Percentiles rank a stretch among this genome's conserved stretches.
phyloP scores from a whole-genome alignment of 108 stramenopile genomes.

The Epithemia pelagica region DNA sequence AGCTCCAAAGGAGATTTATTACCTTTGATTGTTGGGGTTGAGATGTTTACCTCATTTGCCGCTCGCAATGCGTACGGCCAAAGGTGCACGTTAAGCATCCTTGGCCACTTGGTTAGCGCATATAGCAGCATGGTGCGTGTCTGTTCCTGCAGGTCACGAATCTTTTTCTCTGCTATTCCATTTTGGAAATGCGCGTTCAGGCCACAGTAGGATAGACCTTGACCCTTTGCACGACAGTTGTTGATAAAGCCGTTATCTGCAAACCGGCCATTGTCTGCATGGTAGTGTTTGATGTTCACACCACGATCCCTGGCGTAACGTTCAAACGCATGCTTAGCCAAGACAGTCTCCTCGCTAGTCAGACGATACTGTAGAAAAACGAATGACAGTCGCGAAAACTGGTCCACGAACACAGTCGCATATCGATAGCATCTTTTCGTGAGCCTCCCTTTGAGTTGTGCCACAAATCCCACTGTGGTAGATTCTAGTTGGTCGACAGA shows the following conservation, averaged over 20 bases:
- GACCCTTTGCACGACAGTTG: slow-evolving; percentile 16
- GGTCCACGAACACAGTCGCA: slow-evolving; percentile 36
- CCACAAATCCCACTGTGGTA: slow-evolving; percentile 37
- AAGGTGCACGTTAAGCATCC: slow-evolving; percentile 19
- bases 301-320: slow-evolving; percentile 6
- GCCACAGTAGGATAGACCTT: slow-evolving; percentile 34
- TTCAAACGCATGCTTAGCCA: no score
- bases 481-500: slow-evolving; percentile 40
- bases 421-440: slow-evolving; percentile 23
- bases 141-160: slow-evolving; percentile 23
- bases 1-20: slow-evolving; percentile 14
- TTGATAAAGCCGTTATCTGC: slow-evolving; percentile 34
- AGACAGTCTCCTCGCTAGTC: slow-evolving; percentile 18
- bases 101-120: slow-evolving; percentile 29
- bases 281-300: slow-evolving; percentile 28
- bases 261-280: slow-evolving; percentile 63
- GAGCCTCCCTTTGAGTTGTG: slow-evolving; percentile 30
- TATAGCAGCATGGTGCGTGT: slow-evolving; percentile 44
- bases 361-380: slow-evolving; percentile 24
- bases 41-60: slow-evolving; percentile 19
- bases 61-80: slow-evolving; percentile 46
- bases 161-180: slow-evolving; percentile 36
- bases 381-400: slow-evolving; percentile 16
- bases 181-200: slow-evolving; percentile 51
- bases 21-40: not conserved